Evolutionary conservation across 208 protist genomes (phyloP).

Genomic region (Acanthamoeba lenticulata): DNA sequence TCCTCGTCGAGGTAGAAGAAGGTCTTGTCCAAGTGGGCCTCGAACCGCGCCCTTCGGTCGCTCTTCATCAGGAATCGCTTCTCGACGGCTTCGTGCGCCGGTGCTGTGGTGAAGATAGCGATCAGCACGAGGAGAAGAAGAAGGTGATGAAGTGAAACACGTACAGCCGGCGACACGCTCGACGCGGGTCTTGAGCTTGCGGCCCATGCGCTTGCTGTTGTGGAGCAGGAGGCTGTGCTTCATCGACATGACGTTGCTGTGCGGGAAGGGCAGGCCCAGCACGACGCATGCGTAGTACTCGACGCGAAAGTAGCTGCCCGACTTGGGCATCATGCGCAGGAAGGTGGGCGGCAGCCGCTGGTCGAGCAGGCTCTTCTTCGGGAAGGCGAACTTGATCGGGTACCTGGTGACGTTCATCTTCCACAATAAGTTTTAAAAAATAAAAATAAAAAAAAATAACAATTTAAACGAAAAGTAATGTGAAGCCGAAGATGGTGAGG

Average conservation of each 20-base stretch:
- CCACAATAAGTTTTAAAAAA: too few species aligned
- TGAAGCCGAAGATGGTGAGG: too few species aligned
- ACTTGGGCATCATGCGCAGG: conserved; percentile 23
- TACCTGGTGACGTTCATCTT: too few species aligned
- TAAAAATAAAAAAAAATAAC: too few species aligned
- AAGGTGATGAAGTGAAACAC: background rate
- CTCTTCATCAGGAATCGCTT: background rate
- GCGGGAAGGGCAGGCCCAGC: background rate
- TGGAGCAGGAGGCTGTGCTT: conserved; percentile 7
- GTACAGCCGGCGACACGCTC: conserved; percentile 1
- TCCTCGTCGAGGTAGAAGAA: conserved; percentile 34
- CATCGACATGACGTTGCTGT: conserved; percentile 33
- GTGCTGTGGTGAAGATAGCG: background rate
- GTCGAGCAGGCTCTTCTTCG: background rate
- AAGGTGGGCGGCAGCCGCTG: conserved; percentile 1
- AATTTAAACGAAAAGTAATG: too few species aligned
- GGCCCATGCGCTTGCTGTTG: conserved; percentile 19
- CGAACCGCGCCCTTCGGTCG: background rate
- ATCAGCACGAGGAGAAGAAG: too few species aligned
- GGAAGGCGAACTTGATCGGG: background rate
- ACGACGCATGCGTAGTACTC: conserved; percentile 7
- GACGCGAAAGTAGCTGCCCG: background rate
- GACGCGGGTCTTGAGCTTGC: conserved; percentile 20
- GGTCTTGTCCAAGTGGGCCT: background rate
- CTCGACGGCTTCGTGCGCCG: background rate